Percentiles rank a stretch among this genome's conserved stretches.
phyloP scores from a whole-genome alignment of 345 rosid species.

The Noccaea caerulescens region DNA sequence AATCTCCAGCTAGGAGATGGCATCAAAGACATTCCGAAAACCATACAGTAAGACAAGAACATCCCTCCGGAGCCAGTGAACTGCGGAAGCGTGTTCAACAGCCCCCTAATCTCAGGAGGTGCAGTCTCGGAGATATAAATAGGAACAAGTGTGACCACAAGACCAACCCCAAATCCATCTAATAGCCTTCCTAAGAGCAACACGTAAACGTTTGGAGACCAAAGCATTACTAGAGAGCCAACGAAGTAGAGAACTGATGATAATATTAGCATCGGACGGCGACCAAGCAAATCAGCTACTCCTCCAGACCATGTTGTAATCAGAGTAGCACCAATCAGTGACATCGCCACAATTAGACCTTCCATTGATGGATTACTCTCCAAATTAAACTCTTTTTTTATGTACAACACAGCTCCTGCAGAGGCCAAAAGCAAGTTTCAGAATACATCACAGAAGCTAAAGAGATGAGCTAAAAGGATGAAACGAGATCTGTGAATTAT shows the following conservation, averaged over 20 bases:
- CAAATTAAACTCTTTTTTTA: slow-evolving; percentile 79
- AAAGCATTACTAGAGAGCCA: slow-evolving; percentile 82
- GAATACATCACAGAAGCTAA: slow-evolving; percentile 27
- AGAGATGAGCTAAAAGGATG: slow-evolving; percentile 12
- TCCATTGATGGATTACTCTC: slow-evolving; percentile 75
- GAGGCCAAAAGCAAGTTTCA: slow-evolving; percentile 12
- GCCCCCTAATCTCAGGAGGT: slow-evolving; percentile 94
- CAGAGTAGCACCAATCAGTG: slow-evolving; percentile 91
- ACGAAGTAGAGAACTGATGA: slow-evolving; percentile 75
- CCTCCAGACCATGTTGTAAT: slow-evolving; percentile 90
- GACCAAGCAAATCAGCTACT: slow-evolving; percentile 81
- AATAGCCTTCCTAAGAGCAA: slow-evolving; percentile 84
- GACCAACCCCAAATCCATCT: slow-evolving; percentile 93
- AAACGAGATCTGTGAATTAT: slow-evolving; percentile 8
- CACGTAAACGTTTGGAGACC: slow-evolving; percentile 91
- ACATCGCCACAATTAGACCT: slow-evolving; percentile 90
- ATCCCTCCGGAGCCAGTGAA: slow-evolving; percentile 93
- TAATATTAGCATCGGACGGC: slow-evolving; percentile 81
- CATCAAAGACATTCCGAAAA: slow-evolving; percentile 82
- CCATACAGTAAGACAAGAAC: slow-evolving; percentile 91
- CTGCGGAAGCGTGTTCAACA: slow-evolving; percentile 91
- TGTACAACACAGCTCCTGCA: slow-evolving; percentile 91
- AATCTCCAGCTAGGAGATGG: slow-evolving; percentile 86
- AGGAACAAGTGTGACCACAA: slow-evolving; percentile 89
- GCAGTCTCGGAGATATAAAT: slow-evolving; percentile 95